Conservation (phyloP, 768 basidiomycete genomes). For the Auricularia auricula-judae region DNA sequence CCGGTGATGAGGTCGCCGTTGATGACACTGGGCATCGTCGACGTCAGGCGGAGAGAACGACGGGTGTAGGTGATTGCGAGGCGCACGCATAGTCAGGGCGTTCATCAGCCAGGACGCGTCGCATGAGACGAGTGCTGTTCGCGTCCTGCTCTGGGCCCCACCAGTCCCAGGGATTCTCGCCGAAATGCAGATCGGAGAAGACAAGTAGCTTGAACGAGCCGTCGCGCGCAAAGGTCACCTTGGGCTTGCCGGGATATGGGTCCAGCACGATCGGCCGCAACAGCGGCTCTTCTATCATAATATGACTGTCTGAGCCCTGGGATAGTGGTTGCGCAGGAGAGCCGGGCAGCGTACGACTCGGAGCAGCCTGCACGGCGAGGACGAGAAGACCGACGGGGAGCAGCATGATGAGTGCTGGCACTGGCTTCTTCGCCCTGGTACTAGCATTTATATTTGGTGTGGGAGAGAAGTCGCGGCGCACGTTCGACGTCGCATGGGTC, state of each 20-base stretch:
- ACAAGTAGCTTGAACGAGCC: constrained; percentile 63
- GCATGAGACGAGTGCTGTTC: constrained; percentile 51
- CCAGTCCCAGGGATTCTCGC: constrained; percentile 43
- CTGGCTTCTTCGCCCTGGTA: too few relatives aligned
- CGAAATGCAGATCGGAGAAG: constrained; percentile 67
- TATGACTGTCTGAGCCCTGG: too few relatives aligned
- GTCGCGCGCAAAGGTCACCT: constrained; percentile 43
- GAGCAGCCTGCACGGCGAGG: too few relatives aligned
- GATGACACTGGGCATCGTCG: constrained; percentile 36
- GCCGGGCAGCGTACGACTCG: too few relatives aligned
- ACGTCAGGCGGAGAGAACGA: neutral
- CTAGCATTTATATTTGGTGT: too few relatives aligned
- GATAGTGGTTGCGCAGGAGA: too few relatives aligned
- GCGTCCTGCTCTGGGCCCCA: constrained; percentile 51
- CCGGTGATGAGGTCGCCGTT: constrained; percentile 71
- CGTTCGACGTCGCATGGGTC: too few relatives aligned
- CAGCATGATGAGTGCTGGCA: too few relatives aligned
- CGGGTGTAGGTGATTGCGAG: neutral
- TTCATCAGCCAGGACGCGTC: constrained; percentile 42
- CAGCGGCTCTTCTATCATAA: neutral
- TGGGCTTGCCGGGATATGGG: constrained; percentile 36
- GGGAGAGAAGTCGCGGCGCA: too few relatives aligned
- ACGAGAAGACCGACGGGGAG: too few relatives aligned
- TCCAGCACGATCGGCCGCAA: constrained; percentile 13
- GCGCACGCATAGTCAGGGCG: constrained; percentile 60